These are phyloP conservation scores for Trichoderma sp. DNA, from an alignment of 2,329 filamentous ascomycete genomes.

Conservation along the genomic window DNA sequence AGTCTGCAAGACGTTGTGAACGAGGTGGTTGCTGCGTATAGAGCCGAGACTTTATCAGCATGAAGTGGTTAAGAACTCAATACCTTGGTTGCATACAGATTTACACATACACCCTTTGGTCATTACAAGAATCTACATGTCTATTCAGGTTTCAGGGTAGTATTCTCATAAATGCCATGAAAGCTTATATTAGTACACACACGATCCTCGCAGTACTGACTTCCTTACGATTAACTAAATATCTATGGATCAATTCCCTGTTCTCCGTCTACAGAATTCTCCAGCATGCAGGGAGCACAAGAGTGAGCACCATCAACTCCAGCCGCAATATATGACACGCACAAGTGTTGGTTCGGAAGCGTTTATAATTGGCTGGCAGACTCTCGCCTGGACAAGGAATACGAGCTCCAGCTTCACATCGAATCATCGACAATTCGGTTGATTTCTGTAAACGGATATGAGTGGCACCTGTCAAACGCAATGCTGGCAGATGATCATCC, in stretches of 20 bases:
- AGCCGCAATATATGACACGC: not conserved
- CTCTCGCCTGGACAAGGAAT: not conserved
- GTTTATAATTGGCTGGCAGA: not conserved
- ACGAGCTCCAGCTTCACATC: not conserved
- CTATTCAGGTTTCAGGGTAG: not conserved
- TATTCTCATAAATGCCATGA: not conserved
- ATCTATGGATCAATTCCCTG: not conserved
- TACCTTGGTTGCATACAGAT: not conserved
- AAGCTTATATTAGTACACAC: not conserved
- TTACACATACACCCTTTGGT: not conserved
- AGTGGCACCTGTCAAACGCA: not conserved
- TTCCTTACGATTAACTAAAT: not conserved
- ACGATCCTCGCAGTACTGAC: not conserved
- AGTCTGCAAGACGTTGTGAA: slow-evolving; percentile 45
- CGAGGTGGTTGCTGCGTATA: slow-evolving; percentile 34
- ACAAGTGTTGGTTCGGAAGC: not conserved
- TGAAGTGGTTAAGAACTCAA: not conserved
- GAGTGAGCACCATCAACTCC: not conserved
- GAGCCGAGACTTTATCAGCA: not conserved
- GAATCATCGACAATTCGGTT: not conserved
- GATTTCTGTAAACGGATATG: not conserved
- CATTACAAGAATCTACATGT: not conserved
- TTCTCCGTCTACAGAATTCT: not conserved
- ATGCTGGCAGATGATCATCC: not conserved
- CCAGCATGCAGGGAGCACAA: not conserved